Conservation (phyloP, 345 rosid genomes). For the Populus deltoides region DNA sequence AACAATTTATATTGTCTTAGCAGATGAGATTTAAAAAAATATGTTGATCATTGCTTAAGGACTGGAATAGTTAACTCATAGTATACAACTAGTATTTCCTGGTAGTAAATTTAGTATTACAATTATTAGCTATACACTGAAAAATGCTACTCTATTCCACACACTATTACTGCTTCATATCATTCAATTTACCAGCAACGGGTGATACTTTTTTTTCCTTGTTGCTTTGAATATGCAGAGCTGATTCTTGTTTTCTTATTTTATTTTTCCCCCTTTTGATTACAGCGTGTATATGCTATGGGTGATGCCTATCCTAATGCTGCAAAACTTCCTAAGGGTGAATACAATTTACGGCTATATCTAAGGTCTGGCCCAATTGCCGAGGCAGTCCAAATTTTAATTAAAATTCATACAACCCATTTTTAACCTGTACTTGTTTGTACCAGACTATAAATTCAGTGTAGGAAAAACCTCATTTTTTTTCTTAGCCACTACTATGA, state of each 20-base stretch:
- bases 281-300: slow-evolving; percentile 75
- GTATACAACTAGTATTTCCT: background rate
- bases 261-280: slow-evolving; percentile 8
- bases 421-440: background rate
- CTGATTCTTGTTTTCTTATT: slow-evolving; percentile 4
- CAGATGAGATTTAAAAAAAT: background rate
- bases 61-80: background rate
- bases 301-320: slow-evolving; percentile 85
- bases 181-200: background rate
- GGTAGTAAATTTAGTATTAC: background rate
- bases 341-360: slow-evolving; percentile 69
- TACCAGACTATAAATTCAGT: background rate
- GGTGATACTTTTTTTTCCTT: background rate
- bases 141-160: background rate
- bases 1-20: background rate
- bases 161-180: background rate
- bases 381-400: background rate
- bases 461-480: too few species aligned
- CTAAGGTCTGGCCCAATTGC: slow-evolving; percentile 51
- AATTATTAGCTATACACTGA: background rate
- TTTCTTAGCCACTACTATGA: background rate
- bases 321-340: slow-evolving; percentile 93
- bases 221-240: slow-evolving; percentile 8
- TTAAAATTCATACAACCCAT: background rate
- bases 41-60: background rate